Conservation (phyloP, 2,329 filamentous ascomycete species). For the Furcasterigmium sp. region DNA sequence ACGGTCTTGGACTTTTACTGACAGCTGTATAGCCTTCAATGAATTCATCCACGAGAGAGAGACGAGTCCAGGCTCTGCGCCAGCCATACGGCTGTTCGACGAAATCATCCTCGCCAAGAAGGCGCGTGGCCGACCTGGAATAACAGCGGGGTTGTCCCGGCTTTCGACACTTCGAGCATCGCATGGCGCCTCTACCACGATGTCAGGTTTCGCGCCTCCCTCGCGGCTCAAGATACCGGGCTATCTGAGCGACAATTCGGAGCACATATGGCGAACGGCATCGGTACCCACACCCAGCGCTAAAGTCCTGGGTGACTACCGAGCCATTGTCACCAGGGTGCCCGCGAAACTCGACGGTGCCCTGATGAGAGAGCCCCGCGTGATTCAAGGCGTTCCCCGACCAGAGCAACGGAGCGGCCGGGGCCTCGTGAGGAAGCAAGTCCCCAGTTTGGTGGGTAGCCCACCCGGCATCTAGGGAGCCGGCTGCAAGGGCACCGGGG, state of each 20-base stretch:
- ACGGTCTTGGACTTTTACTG: constrained; percentile 11
- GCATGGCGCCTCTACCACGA: constrained; percentile 41
- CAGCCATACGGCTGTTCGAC: constrained; percentile 72
- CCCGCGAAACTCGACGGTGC: constrained; percentile 80
- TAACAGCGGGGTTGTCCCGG: constrained; percentile 60
- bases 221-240: constrained; percentile 39
- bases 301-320: constrained; percentile 60
- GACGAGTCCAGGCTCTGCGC: constrained; percentile 54
- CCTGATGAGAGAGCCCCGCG: constrained; percentile 86
- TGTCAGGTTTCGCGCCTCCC: constrained; percentile 29
- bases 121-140: constrained; percentile 56
- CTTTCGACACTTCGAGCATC: constrained; percentile 55
- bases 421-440: constrained; percentile 51
- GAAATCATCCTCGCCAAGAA: constrained; percentile 79
- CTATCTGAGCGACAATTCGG: constrained; percentile 67
- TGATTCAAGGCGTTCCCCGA: constrained; percentile 81
- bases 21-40: constrained; percentile 49
- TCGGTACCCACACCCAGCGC: constrained; percentile 55
- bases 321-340: constrained; percentile 55
- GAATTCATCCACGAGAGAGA: constrained; percentile 84
- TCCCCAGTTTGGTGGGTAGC: constrained; percentile 41
- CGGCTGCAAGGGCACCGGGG: neutral
- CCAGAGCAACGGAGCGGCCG: constrained; percentile 46
- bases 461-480: constrained; percentile 20
- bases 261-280: constrained; percentile 74